Evolutionary conservation across 1,139 yeast genomes (phyloP), one percentile per base, ranked within the genome.

Genomic region (Kurtzmaniella quercitrusa): DNA sequence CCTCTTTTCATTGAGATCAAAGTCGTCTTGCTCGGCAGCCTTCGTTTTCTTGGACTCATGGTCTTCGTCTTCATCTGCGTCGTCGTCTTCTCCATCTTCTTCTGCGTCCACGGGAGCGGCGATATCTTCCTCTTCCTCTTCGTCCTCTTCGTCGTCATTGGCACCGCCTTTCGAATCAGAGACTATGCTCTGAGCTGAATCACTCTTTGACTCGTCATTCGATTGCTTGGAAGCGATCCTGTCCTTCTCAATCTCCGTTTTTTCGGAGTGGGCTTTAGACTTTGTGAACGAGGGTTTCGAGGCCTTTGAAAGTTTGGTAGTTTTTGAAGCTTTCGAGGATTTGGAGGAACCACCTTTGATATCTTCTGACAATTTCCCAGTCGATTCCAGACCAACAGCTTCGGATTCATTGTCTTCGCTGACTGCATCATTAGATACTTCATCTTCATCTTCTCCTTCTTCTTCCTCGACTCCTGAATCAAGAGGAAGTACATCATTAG

Each of bases 1-100:
- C 45, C 87, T 65, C 49, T 73, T 75, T 36, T 68, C 68, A 50
- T 79, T 82, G 38, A 68, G 51, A 50, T 75, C 77, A 10, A 67
- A 62, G 40, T 68, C 74, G 37, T 68, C 70, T 11, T 55, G 48
- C 14, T 31, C 36, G 17, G 14, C 36, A 1, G 41, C 49, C 3
- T 42, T 45, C 4, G 48, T 49, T 2, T 47, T 50, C 4, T 38
- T 67, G 40, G 55, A 57, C 7, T 55, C 61, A 2, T 57, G 62
- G 14, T 63, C 66, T 19, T 60, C 67, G 39, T 58, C 63, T 21
- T 52, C 40, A 2, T 46, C 56, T 11, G 51, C 46, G 14, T 36
- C 38, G 18, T 49, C 59, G 2, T 47, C 54, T 11, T 49, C 55
- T n/a, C 53, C 58, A 2, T 50, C 58, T 7, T 51, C 55, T 6